These are phyloP conservation scores for Gilbertella persicaria DNA, from an alignment of 371 early-diverging fungal species.

Conservation along the genomic window DNA sequence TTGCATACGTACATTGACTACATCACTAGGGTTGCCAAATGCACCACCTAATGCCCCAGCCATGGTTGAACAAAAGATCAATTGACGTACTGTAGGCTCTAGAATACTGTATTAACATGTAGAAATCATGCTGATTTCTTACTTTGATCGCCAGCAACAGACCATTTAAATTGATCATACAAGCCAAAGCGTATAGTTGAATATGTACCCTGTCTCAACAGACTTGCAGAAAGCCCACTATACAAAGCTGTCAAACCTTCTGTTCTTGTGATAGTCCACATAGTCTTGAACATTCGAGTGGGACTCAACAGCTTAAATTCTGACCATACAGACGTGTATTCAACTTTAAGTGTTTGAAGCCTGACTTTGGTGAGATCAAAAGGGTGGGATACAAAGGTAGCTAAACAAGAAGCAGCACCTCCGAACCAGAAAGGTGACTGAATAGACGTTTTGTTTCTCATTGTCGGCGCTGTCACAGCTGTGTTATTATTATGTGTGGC, in stretches of 20 bases:
- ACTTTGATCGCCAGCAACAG: conserved; percentile 49
- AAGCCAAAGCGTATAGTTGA: conserved; percentile 72
- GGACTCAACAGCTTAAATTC: conserved; percentile 30
- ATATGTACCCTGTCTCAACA: conserved; percentile 72
- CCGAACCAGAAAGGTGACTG: conserved; percentile 65
- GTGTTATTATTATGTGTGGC: neutral
- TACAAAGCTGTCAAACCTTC: conserved; percentile 59
- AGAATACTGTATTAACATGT: neutral
- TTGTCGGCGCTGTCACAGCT: too few species aligned
- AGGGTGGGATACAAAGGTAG: conserved; percentile 73
- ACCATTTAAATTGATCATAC: conserved; percentile 62
- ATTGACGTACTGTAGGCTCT: conserved; percentile 53
- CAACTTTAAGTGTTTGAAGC: conserved; percentile 59
- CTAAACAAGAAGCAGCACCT: conserved; percentile 60
- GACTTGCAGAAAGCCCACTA: conserved; percentile 63
- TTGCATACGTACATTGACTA: conserved; percentile 76
- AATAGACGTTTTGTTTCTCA: conserved; percentile 2
- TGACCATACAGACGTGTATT: conserved; percentile 27
- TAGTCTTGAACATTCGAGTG: conserved; percentile 44
- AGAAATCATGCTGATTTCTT: conserved; percentile 4
- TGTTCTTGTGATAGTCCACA: conserved; percentile 39
- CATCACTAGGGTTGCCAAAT: conserved; percentile 75
- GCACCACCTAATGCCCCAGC: conserved; percentile 74
- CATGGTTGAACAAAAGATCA: conserved; percentile 57
- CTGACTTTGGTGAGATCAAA: conserved; percentile 79